Evolutionary conservation across 2,329 filamentous ascomycete species (phyloP).

Genomic region (Pestalotiopsis sp.): DNA sequence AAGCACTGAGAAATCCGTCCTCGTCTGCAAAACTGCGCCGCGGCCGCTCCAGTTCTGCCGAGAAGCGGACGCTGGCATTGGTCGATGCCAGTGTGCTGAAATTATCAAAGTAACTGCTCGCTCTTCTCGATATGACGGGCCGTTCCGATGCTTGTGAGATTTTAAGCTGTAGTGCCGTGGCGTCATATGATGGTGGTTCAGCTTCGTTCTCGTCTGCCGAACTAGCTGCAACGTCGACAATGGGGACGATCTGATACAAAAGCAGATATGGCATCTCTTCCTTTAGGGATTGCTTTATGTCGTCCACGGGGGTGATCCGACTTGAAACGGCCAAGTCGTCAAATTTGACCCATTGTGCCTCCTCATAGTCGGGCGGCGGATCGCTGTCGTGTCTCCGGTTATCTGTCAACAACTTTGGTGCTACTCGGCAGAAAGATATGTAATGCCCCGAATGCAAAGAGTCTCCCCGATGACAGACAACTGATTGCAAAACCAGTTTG

Average conservation of each 20-base stretch:
- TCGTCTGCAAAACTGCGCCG: slow-evolving; percentile 49
- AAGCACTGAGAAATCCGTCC: slow-evolving; percentile 34
- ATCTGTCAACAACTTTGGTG: slow-evolving; percentile 60
- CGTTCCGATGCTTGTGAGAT: slow-evolving; percentile 28
- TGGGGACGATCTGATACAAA: slow-evolving; percentile 92
- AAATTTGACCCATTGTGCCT: slow-evolving; percentile 85
- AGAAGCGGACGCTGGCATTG: slow-evolving; percentile 55
- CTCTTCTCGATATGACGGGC: slow-evolving; percentile 32
- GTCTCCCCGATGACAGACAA: slow-evolving; percentile 87
- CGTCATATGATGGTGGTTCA: slow-evolving; percentile 61
- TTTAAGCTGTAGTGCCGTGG: slow-evolving; percentile 45
- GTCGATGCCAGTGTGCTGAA: slow-evolving; percentile 31
- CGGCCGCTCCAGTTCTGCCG: slow-evolving; percentile 52
- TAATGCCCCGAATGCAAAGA: slow-evolving; percentile 91
- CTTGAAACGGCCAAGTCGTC: slow-evolving; percentile 75
- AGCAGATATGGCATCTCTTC: slow-evolving; percentile 92
- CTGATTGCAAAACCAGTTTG: slow-evolving; percentile 86
- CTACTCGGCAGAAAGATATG: slow-evolving; percentile 78
- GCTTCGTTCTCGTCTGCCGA: slow-evolving; percentile 47
- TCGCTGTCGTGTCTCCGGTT: slow-evolving; percentile 56
- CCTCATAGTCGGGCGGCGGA: slow-evolving; percentile 65
- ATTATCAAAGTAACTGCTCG: slow-evolving; percentile 48
- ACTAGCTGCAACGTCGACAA: slow-evolving; percentile 64
- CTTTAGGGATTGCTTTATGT: slow-evolving; percentile 72
- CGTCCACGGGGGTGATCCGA: slow-evolving; percentile 74